Evolutionary conservation across 164 flowering plant species (phyloP).

Genomic region (Kalanchoe fedtschenkoi): DNA sequence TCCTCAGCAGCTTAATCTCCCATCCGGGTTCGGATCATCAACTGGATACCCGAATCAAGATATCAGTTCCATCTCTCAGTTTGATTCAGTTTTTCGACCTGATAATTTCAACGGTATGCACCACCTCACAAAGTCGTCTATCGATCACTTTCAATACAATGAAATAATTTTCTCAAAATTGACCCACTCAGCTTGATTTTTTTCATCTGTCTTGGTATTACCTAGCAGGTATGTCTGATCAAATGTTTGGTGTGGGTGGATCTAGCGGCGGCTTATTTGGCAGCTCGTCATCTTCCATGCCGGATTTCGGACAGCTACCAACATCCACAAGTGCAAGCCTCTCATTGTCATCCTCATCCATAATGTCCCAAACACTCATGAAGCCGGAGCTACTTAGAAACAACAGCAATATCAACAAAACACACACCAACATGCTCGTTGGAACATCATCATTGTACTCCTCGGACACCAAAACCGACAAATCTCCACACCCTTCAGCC

Average conservation of each 20-base stretch:
- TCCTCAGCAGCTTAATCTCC: conserved; percentile 5
- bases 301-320: conserved; percentile 11
- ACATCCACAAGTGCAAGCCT: conserved; percentile 15
- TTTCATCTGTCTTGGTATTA: not conserved
- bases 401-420: not conserved
- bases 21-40: conserved; percentile 11
- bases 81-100: conserved; percentile 12
- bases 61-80: conserved; percentile 14
- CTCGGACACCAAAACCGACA: conserved; percentile 12
- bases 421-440: conserved; percentile 1
- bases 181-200: not conserved
- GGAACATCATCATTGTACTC: conserved; percentile 10
- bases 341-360: conserved; percentile 13
- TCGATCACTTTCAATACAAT: not conserved
- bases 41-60: conserved; percentile 13
- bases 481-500: conserved; percentile 10
- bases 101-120: conserved; percentile 15
- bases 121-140: not conserved
- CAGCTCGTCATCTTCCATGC: conserved; percentile 17
- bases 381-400: conserved; percentile 1
- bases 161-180: not conserved
- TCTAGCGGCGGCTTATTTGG: conserved; percentile 15
- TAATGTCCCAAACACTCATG: not conserved
- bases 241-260: conserved; percentile 14
- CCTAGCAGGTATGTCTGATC: conserved; percentile 22